phyloP scores from a whole-genome alignment of 2,329 filamentous ascomycete species.

The Fusarium caatingaense region DNA sequence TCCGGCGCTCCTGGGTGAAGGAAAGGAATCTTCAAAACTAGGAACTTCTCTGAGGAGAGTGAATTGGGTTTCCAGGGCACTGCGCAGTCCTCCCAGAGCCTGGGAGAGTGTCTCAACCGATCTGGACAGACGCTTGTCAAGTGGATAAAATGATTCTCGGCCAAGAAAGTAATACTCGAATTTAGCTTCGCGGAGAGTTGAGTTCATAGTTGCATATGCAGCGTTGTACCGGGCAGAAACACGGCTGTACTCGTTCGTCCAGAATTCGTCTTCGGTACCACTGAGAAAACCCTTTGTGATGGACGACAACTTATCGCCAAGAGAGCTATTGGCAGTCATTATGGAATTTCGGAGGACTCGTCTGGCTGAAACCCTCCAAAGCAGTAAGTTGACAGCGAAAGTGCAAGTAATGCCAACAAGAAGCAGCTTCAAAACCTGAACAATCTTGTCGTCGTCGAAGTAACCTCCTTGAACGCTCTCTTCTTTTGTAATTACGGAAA shows the following conservation, averaged over 20 bases:
- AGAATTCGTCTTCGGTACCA: conserved; percentile 82
- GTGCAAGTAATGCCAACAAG: conserved; percentile 80
- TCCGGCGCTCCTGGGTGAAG: conserved; percentile 33
- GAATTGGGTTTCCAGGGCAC: conserved; percentile 91
- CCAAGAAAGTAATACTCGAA: conserved; percentile 88
- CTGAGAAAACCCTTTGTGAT: conserved; percentile 87
- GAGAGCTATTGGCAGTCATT: conserved; percentile 75
- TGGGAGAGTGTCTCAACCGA: conserved; percentile 88
- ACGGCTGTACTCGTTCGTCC: conserved; percentile 71
- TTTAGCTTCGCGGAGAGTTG: conserved; percentile 85
- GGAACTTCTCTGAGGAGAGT: conserved; percentile 77
- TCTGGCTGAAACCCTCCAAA: conserved; percentile 84
- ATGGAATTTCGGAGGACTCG: conserved; percentile 78
- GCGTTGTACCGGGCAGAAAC: conserved; percentile 73
- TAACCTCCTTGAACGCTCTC: conserved; percentile 85
- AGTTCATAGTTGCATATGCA: conserved; percentile 76
- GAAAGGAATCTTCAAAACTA: conserved; percentile 16
- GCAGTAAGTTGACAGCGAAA: conserved; percentile 77
- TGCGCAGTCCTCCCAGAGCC: conserved; percentile 88
- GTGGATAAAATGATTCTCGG: conserved; percentile 79
- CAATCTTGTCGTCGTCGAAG: conserved; percentile 84
- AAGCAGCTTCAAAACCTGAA: conserved; percentile 85
- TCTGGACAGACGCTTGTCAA: conserved; percentile 83
- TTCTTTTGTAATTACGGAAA: conserved; percentile 91
- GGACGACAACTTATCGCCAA: conserved; percentile 83